phyloP scores from a whole-genome alignment of 1,139 yeast genomes.

The Scheffersomyces quercinus region DNA sequence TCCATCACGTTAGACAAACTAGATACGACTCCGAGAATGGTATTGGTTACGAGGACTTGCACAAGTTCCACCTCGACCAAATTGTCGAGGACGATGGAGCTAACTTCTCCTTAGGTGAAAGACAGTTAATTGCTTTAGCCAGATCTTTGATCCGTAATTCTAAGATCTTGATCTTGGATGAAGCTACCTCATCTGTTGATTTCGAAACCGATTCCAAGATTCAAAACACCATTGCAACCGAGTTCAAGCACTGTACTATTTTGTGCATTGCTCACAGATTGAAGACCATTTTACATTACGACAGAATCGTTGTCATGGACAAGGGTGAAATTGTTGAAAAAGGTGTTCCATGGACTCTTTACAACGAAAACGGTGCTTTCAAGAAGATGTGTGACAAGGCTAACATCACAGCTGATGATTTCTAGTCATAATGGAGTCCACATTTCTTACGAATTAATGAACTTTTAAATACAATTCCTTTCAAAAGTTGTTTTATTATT shows the following conservation, averaged over 20 bases:
- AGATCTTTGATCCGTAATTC: constrained; percentile 53
- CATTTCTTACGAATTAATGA: no score
- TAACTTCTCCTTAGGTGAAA: constrained; percentile 58
- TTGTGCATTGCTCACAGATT: constrained; percentile 59
- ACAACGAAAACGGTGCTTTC: constrained; percentile 23
- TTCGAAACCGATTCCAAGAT: constrained; percentile 55
- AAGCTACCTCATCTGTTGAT: constrained; percentile 60
- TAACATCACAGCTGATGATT: constrained; percentile 21
- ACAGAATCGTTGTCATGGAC: constrained; percentile 54
- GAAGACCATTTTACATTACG: constrained; percentile 53
- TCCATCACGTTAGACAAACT: constrained; percentile 21
- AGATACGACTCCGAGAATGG: constrained; percentile 14
- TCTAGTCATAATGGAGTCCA: constrained; percentile 2
- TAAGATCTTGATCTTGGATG: constrained; percentile 53
- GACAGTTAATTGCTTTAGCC: constrained; percentile 55
- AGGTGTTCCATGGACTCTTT: constrained; percentile 49
- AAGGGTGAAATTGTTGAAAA: constrained; percentile 51
- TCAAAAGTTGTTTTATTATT: neutral
- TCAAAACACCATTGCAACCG: constrained; percentile 47
- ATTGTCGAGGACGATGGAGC: constrained; percentile 54
- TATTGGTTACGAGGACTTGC: constrained; percentile 25
- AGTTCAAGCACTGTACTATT: constrained; percentile 48
- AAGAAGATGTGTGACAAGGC: constrained; percentile 27
- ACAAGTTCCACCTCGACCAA: constrained; percentile 52
- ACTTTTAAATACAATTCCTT: neutral